Evolutionary conservation across 2,329 filamentous ascomycete genomes (phyloP), one percentile per base, ranked within the genome.

Genomic region (Fusarium udum): DNA sequence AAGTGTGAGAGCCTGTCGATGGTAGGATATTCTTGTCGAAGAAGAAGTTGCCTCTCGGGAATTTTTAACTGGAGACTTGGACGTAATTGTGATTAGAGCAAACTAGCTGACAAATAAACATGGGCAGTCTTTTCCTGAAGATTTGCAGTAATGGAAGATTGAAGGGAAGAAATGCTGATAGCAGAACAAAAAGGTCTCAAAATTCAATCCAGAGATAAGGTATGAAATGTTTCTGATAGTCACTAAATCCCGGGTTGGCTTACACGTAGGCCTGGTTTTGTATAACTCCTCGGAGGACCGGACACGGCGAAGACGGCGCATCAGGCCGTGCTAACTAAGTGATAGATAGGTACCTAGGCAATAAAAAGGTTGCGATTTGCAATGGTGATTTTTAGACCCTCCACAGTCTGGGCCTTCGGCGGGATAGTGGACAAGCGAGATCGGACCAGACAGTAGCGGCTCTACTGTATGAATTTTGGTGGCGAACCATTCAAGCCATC

Each of bases 321-420:
- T 71, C 45, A 71, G 49, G 20, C 61, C 55, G 67, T 61, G 61
- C 51, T 60, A 61, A 58, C 51, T 60, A 28, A 61, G 34, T 58
- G 52, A 55, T 34, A 28, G 67, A 71, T 71, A 28, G 6, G 5
- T 28, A 28, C 6, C 6, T 28, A 73, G 64, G 77, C 79, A 82
- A 80, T 81, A 53, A 78, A 77, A 79, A 60, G 73, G 69, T 39
- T 73, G 68, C 73, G 79, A 82, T 82, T 82, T 77, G 77, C 79
- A 81, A 81, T 80, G 75, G 71, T 40, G 28, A 43, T 52, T 74
- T 61, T 45, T 43, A 36, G 20, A 43, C 51, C 55, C 46, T 63
- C 49, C 56, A 58, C 40, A n/a, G 36, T 37, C 51, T n/a, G 24
- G 20, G 24, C 39, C 31, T 48, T 24, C 8, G 32, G 34, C 37